These are phyloP conservation scores for Cardiospermum halicacabum DNA, from an alignment of 345 rosid genomes.

Conservation along the genomic window DNA sequence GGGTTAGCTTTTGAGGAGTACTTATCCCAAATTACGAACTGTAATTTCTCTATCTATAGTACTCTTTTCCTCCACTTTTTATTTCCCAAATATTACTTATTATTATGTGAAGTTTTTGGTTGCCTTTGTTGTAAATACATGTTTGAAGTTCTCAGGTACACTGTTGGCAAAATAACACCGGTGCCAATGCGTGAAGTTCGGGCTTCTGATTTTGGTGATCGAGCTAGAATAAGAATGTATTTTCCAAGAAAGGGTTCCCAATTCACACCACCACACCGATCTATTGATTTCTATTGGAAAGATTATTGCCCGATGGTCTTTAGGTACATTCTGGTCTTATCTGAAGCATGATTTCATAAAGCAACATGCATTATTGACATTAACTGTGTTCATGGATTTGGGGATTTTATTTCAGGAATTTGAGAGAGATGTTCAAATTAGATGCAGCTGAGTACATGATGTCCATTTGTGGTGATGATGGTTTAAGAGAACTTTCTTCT, in stretches of 20 bases:
- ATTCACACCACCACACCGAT: slow-evolving; percentile 85
- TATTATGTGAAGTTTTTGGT: not conserved
- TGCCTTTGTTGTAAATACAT: slow-evolving; percentile 16
- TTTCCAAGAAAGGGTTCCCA: slow-evolving; percentile 85
- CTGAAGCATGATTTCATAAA: not conserved
- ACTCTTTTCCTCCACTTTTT: not conserved
- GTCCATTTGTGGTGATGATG: slow-evolving; percentile 98
- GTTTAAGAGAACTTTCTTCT: slow-evolving; percentile 74
- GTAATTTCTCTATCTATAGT: not conserved
- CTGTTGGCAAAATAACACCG: slow-evolving; percentile 94
- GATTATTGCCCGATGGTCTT: slow-evolving; percentile 99
- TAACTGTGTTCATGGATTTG: slow-evolving; percentile 1
- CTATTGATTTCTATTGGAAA: slow-evolving; percentile 86
- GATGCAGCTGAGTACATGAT: slow-evolving; percentile 99
- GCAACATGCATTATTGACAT: not conserved
- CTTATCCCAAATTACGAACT: too few species aligned
- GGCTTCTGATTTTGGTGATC: slow-evolving; percentile 82
- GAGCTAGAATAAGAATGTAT: slow-evolving; percentile 89
- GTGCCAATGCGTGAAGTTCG: slow-evolving; percentile 89
- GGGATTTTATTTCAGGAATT: slow-evolving; percentile 48
- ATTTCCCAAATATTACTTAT: not conserved
- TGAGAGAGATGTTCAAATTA: slow-evolving; percentile 94
- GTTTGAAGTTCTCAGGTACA: slow-evolving; percentile 67
- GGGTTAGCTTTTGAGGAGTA: too few species aligned
- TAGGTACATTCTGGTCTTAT: slow-evolving; percentile 44